These are phyloP conservation scores for Paramyrothecium sp. DNA, from an alignment of 2,329 filamentous ascomycete species.

Conservation along the genomic window DNA sequence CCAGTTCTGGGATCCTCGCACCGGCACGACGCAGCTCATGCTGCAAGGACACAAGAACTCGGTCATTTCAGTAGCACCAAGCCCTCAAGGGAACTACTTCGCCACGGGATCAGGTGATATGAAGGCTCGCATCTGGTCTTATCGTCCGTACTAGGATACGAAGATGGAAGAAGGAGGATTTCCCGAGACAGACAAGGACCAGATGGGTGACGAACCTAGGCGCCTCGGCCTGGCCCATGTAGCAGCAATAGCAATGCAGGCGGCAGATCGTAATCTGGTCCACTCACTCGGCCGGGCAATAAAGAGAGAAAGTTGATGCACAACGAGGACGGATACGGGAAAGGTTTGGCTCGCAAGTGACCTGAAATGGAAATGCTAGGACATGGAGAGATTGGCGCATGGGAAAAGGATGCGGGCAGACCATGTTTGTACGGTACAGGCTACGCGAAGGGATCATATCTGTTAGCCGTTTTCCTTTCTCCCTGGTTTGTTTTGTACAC, in stretches of 20 bases:
- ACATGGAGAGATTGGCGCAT: constrained; percentile 22
- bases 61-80: constrained; percentile 95
- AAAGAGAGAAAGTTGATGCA: too few relatives aligned
- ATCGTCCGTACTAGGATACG: constrained; percentile 47
- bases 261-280: too few relatives aligned
- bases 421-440: constrained; percentile 22
- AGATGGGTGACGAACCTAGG: too few relatives aligned
- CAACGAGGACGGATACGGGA: too few relatives aligned
- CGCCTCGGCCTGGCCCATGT: too few relatives aligned
- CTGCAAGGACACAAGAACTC: constrained; percentile 98
- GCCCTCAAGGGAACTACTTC: constrained; percentile 83
- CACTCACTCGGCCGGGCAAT: too few relatives aligned
- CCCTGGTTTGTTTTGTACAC: constrained; percentile 16
- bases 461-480: constrained; percentile 17
- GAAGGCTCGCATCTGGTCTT: constrained; percentile 97
- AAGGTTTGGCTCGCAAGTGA: background rate
- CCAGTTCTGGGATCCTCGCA: constrained; percentile 97
- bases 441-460: constrained; percentile 12
- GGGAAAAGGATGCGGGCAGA: constrained; percentile 21
- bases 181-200: too few relatives aligned
- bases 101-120: constrained; percentile 97
- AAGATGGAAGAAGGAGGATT: constrained; percentile 5
- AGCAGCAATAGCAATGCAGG: too few relatives aligned
- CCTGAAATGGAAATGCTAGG: background rate
- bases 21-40: constrained; percentile 94